Percentiles rank a stretch among this genome's conserved stretches.
These are phyloP conservation scores for Pisolithus marmoratus DNA, from an alignment of 768 basidiomycete genomes.

Conservation along the genomic window DNA sequence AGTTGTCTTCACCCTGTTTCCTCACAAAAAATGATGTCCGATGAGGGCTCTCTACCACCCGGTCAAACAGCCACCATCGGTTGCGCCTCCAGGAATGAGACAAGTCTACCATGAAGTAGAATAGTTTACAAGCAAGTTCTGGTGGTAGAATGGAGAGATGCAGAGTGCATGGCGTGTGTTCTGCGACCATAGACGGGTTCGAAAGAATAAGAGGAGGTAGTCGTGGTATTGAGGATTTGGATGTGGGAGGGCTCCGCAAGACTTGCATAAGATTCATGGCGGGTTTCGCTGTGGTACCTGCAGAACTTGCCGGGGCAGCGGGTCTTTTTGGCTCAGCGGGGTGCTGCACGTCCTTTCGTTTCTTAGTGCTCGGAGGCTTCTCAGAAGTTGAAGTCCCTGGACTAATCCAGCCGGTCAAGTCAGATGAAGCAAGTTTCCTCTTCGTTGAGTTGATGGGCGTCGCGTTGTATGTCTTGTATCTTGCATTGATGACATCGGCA, in stretches of 20 bases:
- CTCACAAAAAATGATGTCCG: slow-evolving; percentile 73
- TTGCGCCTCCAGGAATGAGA: slow-evolving; percentile 63
- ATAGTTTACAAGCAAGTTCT: slow-evolving; percentile 69
- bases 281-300: slow-evolving; percentile 24
- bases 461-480: slow-evolving; percentile 9
- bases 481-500: slow-evolving; percentile 34
- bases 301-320: slow-evolving; percentile 13
- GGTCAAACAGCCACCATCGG: slow-evolving; percentile 83
- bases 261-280: slow-evolving; percentile 48
- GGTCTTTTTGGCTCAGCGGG: slow-evolving; percentile 2
- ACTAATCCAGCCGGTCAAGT: slow-evolving; percentile 55
- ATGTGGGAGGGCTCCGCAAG: slow-evolving; percentile 44
- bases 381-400: slow-evolving; percentile 13
- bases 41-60: slow-evolving; percentile 79
- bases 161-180: slow-evolving; percentile 71
- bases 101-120: slow-evolving; percentile 62
- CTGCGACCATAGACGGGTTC: slow-evolving; percentile 56
- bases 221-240: slow-evolving; percentile 29
- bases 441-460: slow-evolving; percentile 19
- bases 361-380: slow-evolving; percentile 15
- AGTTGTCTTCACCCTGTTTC: slow-evolving; percentile 39
- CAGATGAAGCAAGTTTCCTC: slow-evolving; percentile 44
- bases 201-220: slow-evolving; percentile 59
- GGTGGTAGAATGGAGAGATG: slow-evolving; percentile 65
- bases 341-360: slow-evolving; percentile 6